A percentile compares a stretch with the other conserved stretches of the same genome.
Conservation (phyloP, 805 yeast species). For the Lipomyces sp. region DNA sequence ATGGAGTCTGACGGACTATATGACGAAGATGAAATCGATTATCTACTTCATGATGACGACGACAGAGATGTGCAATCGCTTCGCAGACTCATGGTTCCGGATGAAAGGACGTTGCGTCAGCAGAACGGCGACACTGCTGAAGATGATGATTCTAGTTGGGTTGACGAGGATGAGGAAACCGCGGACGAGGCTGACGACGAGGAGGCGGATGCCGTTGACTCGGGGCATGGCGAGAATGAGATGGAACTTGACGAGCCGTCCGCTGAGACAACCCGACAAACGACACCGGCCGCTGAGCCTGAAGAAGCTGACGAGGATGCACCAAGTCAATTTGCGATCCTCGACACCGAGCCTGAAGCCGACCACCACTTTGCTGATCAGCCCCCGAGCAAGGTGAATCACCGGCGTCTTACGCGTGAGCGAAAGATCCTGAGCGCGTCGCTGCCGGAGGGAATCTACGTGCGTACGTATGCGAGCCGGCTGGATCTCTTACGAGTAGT, state of each 20-base stretch:
- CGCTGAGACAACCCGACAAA: background rate
- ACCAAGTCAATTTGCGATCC: constrained; percentile 11
- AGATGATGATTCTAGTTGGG: constrained; percentile 19
- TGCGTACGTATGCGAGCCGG: constrained; percentile 23
- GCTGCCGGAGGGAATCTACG: constrained; percentile 27
- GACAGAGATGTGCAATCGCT: background rate
- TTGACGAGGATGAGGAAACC: constrained; percentile 4
- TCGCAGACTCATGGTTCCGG: constrained; percentile 3
- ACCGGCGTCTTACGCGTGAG: constrained; percentile 24
- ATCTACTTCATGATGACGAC: background rate
- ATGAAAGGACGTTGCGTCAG: background rate
- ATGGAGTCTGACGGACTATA: constrained; percentile 7
- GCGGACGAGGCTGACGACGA: background rate
- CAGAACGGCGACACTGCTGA: constrained; percentile 9
- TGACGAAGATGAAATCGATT: constrained; percentile 2
- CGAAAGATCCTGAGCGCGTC: constrained; percentile 21
- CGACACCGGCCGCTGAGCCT: background rate
- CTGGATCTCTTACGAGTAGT: constrained; percentile 24
- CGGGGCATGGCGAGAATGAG: background rate
- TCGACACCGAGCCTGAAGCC: constrained; percentile 13
- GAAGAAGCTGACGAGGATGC: background rate
- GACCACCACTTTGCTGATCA: constrained; percentile 12
- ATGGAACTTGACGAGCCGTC: background rate
- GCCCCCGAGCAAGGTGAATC: constrained; percentile 7
- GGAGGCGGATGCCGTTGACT: background rate